Evolutionary conservation across 2,329 filamentous ascomycete species (phyloP), one percentile per base, ranked within the genome.

Genomic region (Pleurostoma richardsiae): DNA sequence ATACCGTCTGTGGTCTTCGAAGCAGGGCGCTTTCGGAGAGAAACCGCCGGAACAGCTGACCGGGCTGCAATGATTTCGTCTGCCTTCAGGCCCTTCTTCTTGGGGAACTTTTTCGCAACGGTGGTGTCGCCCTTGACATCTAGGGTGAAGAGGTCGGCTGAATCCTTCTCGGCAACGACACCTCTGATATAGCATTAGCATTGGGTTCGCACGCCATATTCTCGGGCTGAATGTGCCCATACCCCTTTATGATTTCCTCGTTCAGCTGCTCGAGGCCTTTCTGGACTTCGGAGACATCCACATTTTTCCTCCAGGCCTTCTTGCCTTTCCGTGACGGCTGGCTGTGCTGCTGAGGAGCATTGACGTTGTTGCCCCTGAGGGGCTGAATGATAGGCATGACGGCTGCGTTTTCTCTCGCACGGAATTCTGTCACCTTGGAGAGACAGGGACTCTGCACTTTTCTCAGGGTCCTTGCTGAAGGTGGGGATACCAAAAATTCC

Each of bases 221-320:
- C 29, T 29, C 39, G n/a, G 33, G 4, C 30, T 10, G 39, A 19
- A 19, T 19, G 6, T 30, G 31, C n/a, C 19, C 72, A 50, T 75
- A 92, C 90, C 94, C 94, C 74, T 85, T 80, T 55, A 95, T 94
- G 51, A 96, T 86, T 72, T 97, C 88, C 49, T 95, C 86, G 59
- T 94, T 90, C 55, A 95, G 73, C 60, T 87, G 79, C 52, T 90
- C 85, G 31, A 99, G 80, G 50, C 94, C 94, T 45, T 86, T 72
- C 59, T 92, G 80, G 29, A 99, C 81, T 52, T 95, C 85, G 29
- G 88, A 86, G 52, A 97, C 81, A 69, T 99, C 90, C 67, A 99
- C 90, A 71, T 99, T 96, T 68, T 97, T 99, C 62, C 94, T 82
- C 94, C 94, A 99, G 30, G 94, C 92, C 73, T 95, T 97, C 71